Base-by-base conservation (phyloP, 1,284 basidiomycete species). In the Trichosporon coremiiforme region DNA sequence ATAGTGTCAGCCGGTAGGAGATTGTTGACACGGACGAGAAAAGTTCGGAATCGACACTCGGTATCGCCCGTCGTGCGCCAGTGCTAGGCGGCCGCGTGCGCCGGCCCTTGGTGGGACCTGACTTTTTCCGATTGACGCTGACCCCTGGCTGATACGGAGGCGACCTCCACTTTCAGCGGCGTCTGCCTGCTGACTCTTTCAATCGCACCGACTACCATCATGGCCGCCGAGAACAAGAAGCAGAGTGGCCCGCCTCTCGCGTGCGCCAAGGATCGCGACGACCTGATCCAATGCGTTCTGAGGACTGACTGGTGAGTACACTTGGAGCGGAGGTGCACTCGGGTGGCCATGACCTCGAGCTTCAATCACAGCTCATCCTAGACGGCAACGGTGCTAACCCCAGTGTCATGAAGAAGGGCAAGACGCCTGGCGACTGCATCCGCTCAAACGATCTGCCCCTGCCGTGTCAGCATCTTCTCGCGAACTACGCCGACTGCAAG, bases 401-500 rank as follows among this genome's bases (percentile, higher is more conserved):
- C 67, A 83, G 81, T 68, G 80, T 84, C 0, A 70, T 84, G 15
- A 79, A 80, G 74, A 68, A 75, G 13, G 76, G 77, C 9, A 82
- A 80, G 68, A 77, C 78, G 12, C 78, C 79, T 0, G 67, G 69
- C 38, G 82, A 84, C 68, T 84, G 83, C 55, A 73, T 84, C 33
- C 71, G 75, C 60, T 63, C 74, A 53, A 65, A 78, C 47, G 78
- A 82, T 63, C 71, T 84, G 22, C 83, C 83, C 2, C 55, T 80
- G 60, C 77, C 80, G 72, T 84, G 83, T 73, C 79, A 82, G 71
- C 80, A 82, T 68, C 72, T 83, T 36, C 79, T 83, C 63, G 71
- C 79, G 12, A 74, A 73, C 35, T 83, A 80, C 69, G 69, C 79
- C n/a, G 81, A 83, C 68, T 84, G 83, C 70, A 83, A 82, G 71